A percentile compares a stretch with the other conserved stretches of the same genome.
These are phyloP conservation scores for Rubus parviflorus DNA, from an alignment of 306 rosid species.

Conservation along the genomic window DNA sequence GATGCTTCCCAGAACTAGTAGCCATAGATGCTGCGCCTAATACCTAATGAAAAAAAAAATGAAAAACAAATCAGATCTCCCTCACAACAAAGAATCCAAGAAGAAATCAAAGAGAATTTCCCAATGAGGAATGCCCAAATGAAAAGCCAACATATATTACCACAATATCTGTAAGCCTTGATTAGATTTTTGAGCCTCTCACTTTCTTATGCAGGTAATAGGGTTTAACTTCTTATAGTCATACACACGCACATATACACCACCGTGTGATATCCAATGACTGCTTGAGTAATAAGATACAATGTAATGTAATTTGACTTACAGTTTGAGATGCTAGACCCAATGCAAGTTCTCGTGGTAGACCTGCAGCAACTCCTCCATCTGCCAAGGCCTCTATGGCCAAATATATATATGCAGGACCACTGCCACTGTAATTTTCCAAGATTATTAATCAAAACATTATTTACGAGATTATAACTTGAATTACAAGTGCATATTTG, in stretches of 20 bases:
- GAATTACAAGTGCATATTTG: no score
- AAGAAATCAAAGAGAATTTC: neutral
- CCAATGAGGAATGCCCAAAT: neutral
- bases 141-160: neutral
- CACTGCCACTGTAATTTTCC: slow-evolving; percentile 82
- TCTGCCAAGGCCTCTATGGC: slow-evolving; percentile 98
- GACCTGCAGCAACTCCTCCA: slow-evolving; percentile 99
- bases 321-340: slow-evolving; percentile 94
- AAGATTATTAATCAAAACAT: neutral
- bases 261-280: neutral
- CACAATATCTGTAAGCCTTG: neutral
- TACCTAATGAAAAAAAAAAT: slow-evolving; percentile 44
- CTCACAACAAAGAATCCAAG: neutral
- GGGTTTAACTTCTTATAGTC: neutral
- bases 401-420: slow-evolving; percentile 87
- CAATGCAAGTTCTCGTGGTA: slow-evolving; percentile 86
- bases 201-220: neutral
- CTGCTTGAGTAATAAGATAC: neutral
- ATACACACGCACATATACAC: neutral
- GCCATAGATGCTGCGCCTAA: slow-evolving; percentile 90
- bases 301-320: slow-evolving; percentile 39
- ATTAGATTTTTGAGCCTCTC: neutral
- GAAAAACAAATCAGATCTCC: neutral
- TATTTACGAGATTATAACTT: no score
- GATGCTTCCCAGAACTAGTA: slow-evolving; percentile 60